Evolutionary conservation across 2,329 filamentous ascomycete genomes (phyloP).

Genomic region (Huntiella moniliformis): DNA sequence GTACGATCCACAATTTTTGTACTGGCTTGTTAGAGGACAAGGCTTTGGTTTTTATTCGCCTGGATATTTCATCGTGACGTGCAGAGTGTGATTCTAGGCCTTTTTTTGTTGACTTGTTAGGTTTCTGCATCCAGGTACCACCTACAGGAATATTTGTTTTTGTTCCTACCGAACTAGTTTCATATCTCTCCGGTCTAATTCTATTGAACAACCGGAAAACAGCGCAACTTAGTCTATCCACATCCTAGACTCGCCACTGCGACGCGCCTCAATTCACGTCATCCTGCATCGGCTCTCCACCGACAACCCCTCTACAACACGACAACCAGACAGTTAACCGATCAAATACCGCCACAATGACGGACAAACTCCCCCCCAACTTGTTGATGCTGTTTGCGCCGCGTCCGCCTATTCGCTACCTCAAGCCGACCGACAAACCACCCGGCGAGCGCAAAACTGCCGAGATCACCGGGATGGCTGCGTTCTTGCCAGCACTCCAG

Average conservation of each 20-base stretch:
- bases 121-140: no score
- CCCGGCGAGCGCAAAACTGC: constrained; percentile 66
- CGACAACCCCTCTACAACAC: background rate
- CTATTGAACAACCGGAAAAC: no score
- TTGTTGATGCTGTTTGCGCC: constrained; percentile 88
- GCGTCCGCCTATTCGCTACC: constrained; percentile 76
- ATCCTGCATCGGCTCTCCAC: background rate
- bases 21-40: background rate
- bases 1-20: background rate
- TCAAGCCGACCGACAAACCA: constrained; percentile 64
- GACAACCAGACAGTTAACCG: background rate
- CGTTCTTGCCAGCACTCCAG: constrained; percentile 53
- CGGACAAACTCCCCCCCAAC: constrained; percentile 86
- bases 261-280: background rate
- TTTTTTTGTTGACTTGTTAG: background rate
- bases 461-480: constrained; percentile 51
- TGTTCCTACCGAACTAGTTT: no score
- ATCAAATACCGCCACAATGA: constrained; percentile 40
- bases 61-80: constrained; percentile 6
- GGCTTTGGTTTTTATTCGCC: constrained; percentile 4
- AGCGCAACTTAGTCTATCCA: no score
- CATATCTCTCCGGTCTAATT: no score
- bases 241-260: no score
- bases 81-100: background rate
- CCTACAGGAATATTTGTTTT: no score